Evolutionary conservation across 1,284 basidiomycete genomes (phyloP), one percentile per base, ranked within the genome.

Genomic region (Phellopilus nigrolimitatus): DNA sequence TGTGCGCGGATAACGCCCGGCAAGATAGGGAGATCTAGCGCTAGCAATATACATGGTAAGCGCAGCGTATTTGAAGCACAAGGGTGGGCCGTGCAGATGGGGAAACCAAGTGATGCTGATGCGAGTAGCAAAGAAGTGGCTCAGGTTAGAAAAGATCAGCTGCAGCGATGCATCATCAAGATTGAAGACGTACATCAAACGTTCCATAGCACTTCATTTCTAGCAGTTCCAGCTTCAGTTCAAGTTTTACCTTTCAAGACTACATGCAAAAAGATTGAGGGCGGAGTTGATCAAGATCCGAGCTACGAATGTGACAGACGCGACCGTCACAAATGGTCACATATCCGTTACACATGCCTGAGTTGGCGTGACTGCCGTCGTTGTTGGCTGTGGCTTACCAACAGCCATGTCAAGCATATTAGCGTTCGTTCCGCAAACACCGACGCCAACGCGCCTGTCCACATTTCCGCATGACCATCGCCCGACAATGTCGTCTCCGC

Each of bases 61-160:
- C 17, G 10, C 15, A 13, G 5, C 10, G 46, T 48, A 48, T 39
- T 48, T 48, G 36, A 48, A 28, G 36, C 25, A 45, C n/a, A 36
- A 13, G 49, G 4, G 41, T 25, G 36, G 40, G 28, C 31, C 39
- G 21, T 45, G 49, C 49, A 42, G 49, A 51, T 51, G 49, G 49
- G 49, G 49, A 51, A 44, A 51, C 9, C 15, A 45, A 44, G 25
- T 51, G 49, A 51, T 45, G 12, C n/a, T 51, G 49, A 51, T 51
- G 49, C n/a, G 40, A 28, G 19, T 25, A 37, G 34, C 19, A 36
- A 17, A 13, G 33, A 2, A 2, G n/a, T 36, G 13, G 19, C n/a
- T 24, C 36, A 38, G 21, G 24, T 7, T 27, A 24, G 46, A 22
- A 28, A 27, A 25, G 27, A 39, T 48, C 36, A 21, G 9, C 17